Percentiles rank a stretch among this genome's conserved stretches.
These are phyloP conservation scores for Lophiostoma macrostomum DNA, from an alignment of 495 filamentous ascomycete genomes.

Conservation along the genomic window DNA sequence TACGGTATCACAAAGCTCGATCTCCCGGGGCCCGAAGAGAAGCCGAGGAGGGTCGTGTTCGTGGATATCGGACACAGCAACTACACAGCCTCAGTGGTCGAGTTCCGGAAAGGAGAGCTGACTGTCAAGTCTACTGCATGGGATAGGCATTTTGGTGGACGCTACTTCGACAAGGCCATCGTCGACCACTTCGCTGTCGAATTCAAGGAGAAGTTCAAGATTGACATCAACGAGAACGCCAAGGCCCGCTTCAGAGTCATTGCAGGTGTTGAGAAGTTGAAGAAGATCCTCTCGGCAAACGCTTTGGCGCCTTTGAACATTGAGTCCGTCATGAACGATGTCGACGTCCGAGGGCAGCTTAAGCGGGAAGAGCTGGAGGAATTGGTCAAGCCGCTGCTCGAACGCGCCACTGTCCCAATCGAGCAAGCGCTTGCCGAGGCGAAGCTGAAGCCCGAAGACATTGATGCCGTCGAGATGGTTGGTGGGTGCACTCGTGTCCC, in stretches of 20 bases:
- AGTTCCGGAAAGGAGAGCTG: slow-evolving; percentile 97
- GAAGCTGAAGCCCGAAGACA: slow-evolving; percentile 83
- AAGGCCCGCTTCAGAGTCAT: slow-evolving; percentile 86
- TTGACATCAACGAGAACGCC: slow-evolving; percentile 71
- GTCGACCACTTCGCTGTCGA: slow-evolving; percentile 93
- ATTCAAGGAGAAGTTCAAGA: slow-evolving; percentile 57
- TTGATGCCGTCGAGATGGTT: slow-evolving; percentile 90
- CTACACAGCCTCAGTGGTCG: slow-evolving; percentile 89
- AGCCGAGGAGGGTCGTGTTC: slow-evolving; percentile 86
- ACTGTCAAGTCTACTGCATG: slow-evolving; percentile 88
- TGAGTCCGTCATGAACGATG: slow-evolving; percentile 97
- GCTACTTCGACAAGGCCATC: slow-evolving; percentile 92
- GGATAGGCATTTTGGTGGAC: slow-evolving; percentile 95
- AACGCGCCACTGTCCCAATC: slow-evolving; percentile 66
- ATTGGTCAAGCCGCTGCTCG: slow-evolving; percentile 80
- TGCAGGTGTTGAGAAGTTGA: slow-evolving; percentile 90
- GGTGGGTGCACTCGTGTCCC: slow-evolving; percentile 95
- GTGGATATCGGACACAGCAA: slow-evolving; percentile 96
- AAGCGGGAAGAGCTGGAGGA: slow-evolving; percentile 93
- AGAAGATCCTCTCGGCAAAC: slow-evolving; percentile 98
- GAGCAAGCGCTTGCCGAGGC: slow-evolving; percentile 91
- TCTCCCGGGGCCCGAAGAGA: slow-evolving; percentile 84
- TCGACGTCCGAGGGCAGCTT: slow-evolving; percentile 83
- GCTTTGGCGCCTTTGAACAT: slow-evolving; percentile 92
- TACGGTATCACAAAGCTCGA: slow-evolving; percentile 98